Conservation (phyloP, 805 yeast species). For the Cephaloascus fragrans region DNA sequence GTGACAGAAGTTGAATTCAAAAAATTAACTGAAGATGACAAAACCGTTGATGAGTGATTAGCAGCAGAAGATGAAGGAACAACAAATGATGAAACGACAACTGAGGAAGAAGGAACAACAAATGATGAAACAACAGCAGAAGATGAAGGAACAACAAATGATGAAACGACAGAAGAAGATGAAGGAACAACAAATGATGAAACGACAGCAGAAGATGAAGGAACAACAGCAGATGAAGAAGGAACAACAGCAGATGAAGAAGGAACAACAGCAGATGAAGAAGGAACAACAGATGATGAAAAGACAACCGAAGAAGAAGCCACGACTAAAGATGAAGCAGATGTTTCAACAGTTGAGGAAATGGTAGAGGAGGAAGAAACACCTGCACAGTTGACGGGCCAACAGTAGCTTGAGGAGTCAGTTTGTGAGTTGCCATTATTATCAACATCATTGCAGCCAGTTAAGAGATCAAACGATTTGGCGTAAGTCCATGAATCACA, state of each 20-base stretch:
- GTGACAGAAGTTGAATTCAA: no score
- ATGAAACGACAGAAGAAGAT: not conserved
- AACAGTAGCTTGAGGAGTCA: not conserved
- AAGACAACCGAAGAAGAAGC: not conserved
- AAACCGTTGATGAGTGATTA: no score
- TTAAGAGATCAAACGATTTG: not conserved
- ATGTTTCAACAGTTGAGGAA: not conserved
- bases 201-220: not conserved
- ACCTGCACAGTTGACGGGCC: constrained; percentile 1
- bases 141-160: not conserved
- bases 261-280: not conserved
- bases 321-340: not conserved
- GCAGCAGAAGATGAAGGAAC: no score
- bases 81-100: no score
- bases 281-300: not conserved
- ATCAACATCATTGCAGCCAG: not conserved
- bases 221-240: not conserved
- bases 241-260: not conserved
- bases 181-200: not conserved
- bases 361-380: not conserved
- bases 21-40: no score
- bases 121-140: no score
- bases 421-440: not conserved
- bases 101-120: no score
- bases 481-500: not conserved